Evolutionary conservation across 495 filamentous ascomycete genomes (phyloP).

Genomic region (Penicillium alfredii): DNA sequence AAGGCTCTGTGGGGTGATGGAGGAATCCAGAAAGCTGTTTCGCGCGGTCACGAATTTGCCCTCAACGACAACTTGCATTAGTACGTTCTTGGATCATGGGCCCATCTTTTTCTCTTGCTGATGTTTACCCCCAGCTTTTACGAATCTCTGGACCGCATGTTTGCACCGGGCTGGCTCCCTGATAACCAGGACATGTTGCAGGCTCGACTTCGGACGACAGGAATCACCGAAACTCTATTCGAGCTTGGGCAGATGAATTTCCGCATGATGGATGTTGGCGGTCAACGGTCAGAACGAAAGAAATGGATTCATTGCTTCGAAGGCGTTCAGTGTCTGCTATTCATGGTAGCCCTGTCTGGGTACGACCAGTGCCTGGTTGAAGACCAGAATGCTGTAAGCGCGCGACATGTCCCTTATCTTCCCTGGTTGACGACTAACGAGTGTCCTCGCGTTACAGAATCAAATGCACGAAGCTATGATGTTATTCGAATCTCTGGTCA

Average conservation of each 20-base stretch:
- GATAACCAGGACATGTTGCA: constrained; percentile 94
- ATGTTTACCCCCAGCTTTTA: constrained; percentile 65
- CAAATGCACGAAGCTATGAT: constrained; percentile 99
- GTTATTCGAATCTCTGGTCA: constrained; percentile 95
- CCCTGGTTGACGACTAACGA: background rate
- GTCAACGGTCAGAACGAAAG: constrained; percentile 94
- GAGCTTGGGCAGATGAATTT: constrained; percentile 93
- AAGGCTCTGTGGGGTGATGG: constrained; percentile 76
- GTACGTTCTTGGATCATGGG: too few species aligned
- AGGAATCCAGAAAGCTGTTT: constrained; percentile 79
- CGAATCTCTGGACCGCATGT: constrained; percentile 80
- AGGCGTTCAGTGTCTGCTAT: constrained; percentile 87
- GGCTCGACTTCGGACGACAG: constrained; percentile 86
- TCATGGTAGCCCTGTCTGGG: constrained; percentile 91
- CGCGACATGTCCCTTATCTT: background rate
- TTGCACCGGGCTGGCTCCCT: constrained; percentile 82
- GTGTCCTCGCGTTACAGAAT: constrained; percentile 69
- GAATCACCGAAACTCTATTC: constrained; percentile 96
- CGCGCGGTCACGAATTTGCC: constrained; percentile 91
- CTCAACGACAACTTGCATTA: constrained; percentile 92
- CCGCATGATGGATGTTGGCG: constrained; percentile 98
- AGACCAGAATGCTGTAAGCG: constrained; percentile 89
- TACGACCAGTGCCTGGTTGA: constrained; percentile 97
- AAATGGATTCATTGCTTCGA: constrained; percentile 99
- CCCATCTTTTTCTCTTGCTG: too few species aligned